Percentiles rank a stretch among this genome's conserved stretches.
phyloP scores from a whole-genome alignment of 2,329 filamentous ascomycete species.

The Samsoniella hepiali region DNA sequence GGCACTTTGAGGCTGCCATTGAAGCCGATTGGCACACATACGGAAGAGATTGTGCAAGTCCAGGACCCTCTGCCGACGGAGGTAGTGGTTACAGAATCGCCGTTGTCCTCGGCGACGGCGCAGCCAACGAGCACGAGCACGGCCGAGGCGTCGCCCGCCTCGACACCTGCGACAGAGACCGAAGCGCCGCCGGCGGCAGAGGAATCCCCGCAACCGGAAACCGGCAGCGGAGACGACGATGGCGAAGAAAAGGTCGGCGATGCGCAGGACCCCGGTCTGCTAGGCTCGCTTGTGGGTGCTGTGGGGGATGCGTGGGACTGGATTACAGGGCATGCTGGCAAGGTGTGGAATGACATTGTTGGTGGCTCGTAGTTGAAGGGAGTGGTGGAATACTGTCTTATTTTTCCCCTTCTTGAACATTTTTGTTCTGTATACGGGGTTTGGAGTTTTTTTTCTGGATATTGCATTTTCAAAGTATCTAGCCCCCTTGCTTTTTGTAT shows the following conservation, averaged over 20 bases:
- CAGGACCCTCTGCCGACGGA: constrained; percentile 46
- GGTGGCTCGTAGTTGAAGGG: not conserved
- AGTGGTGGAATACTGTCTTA: not conserved
- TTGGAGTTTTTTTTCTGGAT: constrained; percentile 5
- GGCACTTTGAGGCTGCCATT: constrained; percentile 77
- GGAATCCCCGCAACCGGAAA: not conserved
- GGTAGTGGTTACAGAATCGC: not conserved
- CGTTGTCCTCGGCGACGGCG: constrained; percentile 9
- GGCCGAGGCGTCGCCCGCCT: constrained; percentile 3
- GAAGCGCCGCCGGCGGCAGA: not conserved
- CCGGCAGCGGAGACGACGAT: not conserved
- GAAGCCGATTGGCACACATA: constrained; percentile 60
- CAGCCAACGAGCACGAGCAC: constrained; percentile 16
- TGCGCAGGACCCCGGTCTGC: not conserved
- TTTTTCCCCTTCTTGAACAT: not conserved
- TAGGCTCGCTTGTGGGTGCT: constrained; percentile 4
- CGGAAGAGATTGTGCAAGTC: constrained; percentile 45
- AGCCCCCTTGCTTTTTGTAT: not conserved
- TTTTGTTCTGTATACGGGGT: not conserved
- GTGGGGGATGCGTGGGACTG: constrained; percentile 19
- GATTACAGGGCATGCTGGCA: constrained; percentile 20
- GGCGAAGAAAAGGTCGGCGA: not conserved
- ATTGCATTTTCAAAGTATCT: not conserved
- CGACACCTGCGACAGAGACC: not conserved
- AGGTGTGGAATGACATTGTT: constrained; percentile 14